Base-by-base conservation (phyloP, 2,329 filamentous ascomycete genomes). In the Aureobasidium zeae region DNA sequence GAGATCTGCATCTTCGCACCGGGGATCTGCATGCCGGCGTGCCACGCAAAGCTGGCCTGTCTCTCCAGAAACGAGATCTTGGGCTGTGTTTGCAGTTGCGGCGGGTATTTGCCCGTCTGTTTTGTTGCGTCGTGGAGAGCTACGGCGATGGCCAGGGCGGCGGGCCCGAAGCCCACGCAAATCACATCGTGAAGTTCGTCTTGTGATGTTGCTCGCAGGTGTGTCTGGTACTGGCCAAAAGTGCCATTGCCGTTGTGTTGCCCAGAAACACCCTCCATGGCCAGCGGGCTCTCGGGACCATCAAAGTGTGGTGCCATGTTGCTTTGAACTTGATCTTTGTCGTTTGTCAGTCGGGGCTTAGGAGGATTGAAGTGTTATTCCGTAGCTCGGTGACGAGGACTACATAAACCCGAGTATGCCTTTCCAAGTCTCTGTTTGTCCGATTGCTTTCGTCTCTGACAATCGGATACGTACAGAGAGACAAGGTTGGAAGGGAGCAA, bases 1-100 rank as follows among this genome's bases (percentile, higher is more conserved):
- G 86, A 93, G 54, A 96, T 96, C 61, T 96, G 89, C 89, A 96
- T 96, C 66, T 83, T 87, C 41, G 88, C 85, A 4, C 87, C 88
- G 0, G 87, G 86, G 3, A 96, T 75, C 47, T 95, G 77, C 89
- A 96, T 96, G 48, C 89, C 89, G 0, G 86, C 80, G 63, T 96
- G 89, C 89, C 89, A 96, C 47, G 83, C 78, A 58, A 96, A 96
- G 35, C 73, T 68, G 22, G 70, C 58, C 64, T 96, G 89, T 62
- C 84, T 83, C 69, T 96, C 89, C 17, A 96, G 66, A 64, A 95
- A 96, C 32, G 85, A 74, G 3, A 94, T 79, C 59, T 83, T 86
- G 35, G 86, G 83, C 32, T 63, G 53, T 44, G 55, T 56, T 24
- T 30, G 46, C 17, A 63, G 46, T 24, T 60, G 24, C 3, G 42